phyloP scores from a whole-genome alignment of 2,329 filamentous ascomycete species.

The Stemphylium vesicarium region DNA sequence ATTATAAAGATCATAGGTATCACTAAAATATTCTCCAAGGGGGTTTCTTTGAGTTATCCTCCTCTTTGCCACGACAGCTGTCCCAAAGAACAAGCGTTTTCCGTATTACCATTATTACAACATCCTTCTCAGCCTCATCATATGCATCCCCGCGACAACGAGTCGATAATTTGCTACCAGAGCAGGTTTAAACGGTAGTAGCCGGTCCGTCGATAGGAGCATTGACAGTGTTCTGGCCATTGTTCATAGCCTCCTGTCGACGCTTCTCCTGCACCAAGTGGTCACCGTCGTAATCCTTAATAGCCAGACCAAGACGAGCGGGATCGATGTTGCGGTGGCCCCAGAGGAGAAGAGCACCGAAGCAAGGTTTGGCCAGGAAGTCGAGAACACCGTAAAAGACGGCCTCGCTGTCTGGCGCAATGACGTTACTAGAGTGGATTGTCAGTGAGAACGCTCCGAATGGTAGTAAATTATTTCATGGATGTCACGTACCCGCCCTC shows the following conservation, averaged over 20 bases:
- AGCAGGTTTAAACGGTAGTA: not conserved
- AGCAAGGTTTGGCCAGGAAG: conserved; percentile 68
- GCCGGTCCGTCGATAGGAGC: not conserved
- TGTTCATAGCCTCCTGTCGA: not conserved
- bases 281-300: conserved; percentile 56
- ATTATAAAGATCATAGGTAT: too few relatives aligned
- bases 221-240: conserved; percentile 2
- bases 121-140: too few relatives aligned
- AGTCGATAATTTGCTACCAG: not conserved
- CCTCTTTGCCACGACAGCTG: too few relatives aligned
- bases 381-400: conserved; percentile 74
- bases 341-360: conserved; percentile 66
- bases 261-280: conserved; percentile 30
- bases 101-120: too few relatives aligned
- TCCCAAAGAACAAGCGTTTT: too few relatives aligned
- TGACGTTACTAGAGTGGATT: conserved; percentile 62
- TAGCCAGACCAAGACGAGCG: conserved; percentile 60
- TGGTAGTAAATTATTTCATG: too few relatives aligned
- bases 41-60: too few relatives aligned
- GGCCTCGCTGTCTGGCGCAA: conserved; percentile 69
- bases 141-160: too few relatives aligned
- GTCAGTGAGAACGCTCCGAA: not conserved
- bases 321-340: conserved; percentile 69
- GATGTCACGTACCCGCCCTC: conserved; percentile 52
- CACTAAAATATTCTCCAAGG: too few relatives aligned